Evolutionary conservation across 2,329 filamentous ascomycete genomes (phyloP).

Genomic region (Fusarium udum): DNA sequence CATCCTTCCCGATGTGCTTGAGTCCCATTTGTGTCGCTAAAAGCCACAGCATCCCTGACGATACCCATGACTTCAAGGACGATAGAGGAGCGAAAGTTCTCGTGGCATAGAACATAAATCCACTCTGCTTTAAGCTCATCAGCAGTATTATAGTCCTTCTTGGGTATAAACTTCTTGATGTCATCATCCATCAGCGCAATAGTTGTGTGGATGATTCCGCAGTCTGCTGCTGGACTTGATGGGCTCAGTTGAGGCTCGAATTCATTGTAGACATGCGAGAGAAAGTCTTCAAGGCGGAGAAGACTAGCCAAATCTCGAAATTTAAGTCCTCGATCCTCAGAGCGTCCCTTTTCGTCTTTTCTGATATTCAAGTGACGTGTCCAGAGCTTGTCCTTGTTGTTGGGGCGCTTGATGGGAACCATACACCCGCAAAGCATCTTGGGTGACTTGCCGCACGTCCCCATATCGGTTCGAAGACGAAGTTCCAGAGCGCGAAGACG

Average conservation of each 20-base stretch:
- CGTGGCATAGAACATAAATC: background rate
- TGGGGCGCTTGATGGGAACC: constrained; percentile 12
- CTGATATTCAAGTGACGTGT: background rate
- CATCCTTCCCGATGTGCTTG: constrained; percentile 15
- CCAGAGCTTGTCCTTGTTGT: constrained; percentile 26
- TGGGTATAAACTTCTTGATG: background rate
- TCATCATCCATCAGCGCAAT: constrained; percentile 17
- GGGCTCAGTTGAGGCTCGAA: background rate
- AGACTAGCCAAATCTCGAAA: constrained; percentile 26
- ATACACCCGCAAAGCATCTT: constrained; percentile 25
- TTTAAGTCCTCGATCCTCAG: background rate
- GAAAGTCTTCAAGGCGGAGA: constrained; percentile 25
- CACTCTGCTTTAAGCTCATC: constrained; percentile 9
- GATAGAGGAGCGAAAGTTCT: background rate
- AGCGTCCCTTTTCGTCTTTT: background rate
- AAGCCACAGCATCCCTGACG: background rate
- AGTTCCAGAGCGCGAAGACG: constrained; percentile 15
- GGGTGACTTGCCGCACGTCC: constrained; percentile 5
- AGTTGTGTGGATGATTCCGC: background rate
- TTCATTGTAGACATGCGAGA: constrained; percentile 10
- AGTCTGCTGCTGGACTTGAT: background rate
- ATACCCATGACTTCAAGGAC: constrained; percentile 6
- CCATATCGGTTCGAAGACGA: background rate
- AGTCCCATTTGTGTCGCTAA: background rate
- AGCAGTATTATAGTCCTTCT: background rate